Base-by-base conservation (phyloP, 2,329 filamentous ascomycete genomes). In the Fusarium avenaceum region DNA sequence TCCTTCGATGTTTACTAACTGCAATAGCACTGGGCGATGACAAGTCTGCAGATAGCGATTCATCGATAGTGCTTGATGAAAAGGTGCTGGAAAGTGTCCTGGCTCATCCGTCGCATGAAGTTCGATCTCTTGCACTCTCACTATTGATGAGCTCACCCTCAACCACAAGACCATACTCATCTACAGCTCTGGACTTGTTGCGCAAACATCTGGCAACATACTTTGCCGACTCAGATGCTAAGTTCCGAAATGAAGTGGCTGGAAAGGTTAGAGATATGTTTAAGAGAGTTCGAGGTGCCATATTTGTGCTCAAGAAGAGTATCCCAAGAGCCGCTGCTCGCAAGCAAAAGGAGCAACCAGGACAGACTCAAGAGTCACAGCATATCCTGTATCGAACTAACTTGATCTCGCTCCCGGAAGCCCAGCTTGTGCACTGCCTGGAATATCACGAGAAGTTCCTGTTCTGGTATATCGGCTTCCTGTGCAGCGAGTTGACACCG, bases 191-290 rank as follows among this genome's bases (percentile, higher is more conserved):
- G 4, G 77, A 80, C 4, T 84, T 91, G 14, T 81, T 98, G 4
- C 84, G 84, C 53, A 83, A 81, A 33, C 88, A 92, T 60, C 80
- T 98, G 5, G 84, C 87, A 2, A 86, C 90, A 17, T 88, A 95
- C 67, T 91, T 96, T 75, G 88, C 93, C 4, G 94, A 97, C 66
- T 89, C 92, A 1, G 94, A 97, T 75, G 90, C 95, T 7, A 93
- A 95, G 72, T 91, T 94, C 69, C 89, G 96, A 57, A 91, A 94
- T 59, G 93, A 97, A 70, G 84, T 96, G 3, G 84, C 95, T 26
- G 89, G 89, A 24, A 87, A 92, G 65, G 88, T 91, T 4, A 90
- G 92, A 64, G 89, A 90, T 71, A 88, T 98, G 76, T 87, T 94
- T 60, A 90, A 91, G 72, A 89, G 94, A 43, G 81, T 97, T 6